Base-by-base conservation (phyloP, 2,329 filamentous ascomycete genomes). In the Pestalotiopsis sp. region DNA sequence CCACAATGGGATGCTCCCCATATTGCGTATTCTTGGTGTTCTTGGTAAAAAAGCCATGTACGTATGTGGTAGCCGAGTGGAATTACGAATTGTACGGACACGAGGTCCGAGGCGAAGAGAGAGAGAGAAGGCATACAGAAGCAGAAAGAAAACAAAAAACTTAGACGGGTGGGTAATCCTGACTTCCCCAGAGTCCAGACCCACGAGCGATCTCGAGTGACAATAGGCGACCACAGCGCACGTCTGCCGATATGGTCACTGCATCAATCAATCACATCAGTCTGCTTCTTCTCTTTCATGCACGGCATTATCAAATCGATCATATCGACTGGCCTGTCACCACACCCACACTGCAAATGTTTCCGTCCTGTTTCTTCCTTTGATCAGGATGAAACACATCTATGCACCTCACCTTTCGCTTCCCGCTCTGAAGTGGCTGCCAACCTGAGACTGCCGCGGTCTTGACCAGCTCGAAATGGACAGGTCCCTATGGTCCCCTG, bases 391-490 rank as follows among this genome's bases (percentile, higher is more conserved):
- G 62, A 64, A 64, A 64, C 62, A 31, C 38, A 20, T 36, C 36
- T 17, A 36, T 62, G 59, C 59, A 20, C 14, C 25, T 20, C 12
- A 14, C 7, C 59, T n/a, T n/a, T n/a, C 45, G 17, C 45, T 17
- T 20, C 17, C 38, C 59, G 59, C 59, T 62, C 20, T 27, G 38
- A 27, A 39, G 27, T n/a, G 17, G 49, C n/a, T 49, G 36, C n/a
- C 13, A 20, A 41, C 60, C 60, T 66, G 63, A 66, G 63, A 66
- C 63, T 66, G 25, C 25, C 45, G 27, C 17, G 9, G 63, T 45
- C 49, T 38, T 49, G 41, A 20, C 27, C 31, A 39, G 4, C 59
- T 20, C n/a, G 14, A 62, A 39, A 20, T 17, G 59, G 25, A 36
- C 31, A 41, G 17, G 23, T 12, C 20, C 20, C 20, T 2, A 23